Percentiles rank a stretch among this genome's conserved stretches.
Evolutionary conservation across 345 rosid species (phyloP).

Genomic region (Lagerstroemia speciosa): DNA sequence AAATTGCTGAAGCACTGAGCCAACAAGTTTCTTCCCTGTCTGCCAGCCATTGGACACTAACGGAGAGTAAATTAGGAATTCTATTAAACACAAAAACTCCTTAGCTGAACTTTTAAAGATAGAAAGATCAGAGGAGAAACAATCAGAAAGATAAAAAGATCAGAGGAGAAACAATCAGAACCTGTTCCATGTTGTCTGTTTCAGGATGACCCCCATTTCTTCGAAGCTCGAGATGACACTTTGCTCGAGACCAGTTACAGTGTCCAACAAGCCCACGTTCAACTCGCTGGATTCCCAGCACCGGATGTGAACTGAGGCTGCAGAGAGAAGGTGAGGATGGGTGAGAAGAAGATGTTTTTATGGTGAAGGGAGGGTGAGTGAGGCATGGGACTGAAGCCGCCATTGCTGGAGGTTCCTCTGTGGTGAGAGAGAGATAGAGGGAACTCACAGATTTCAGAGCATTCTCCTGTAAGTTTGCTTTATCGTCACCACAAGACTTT

Average conservation of each 20-base stretch:
- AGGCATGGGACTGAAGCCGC: not conserved
- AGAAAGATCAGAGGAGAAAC: too few relatives aligned
- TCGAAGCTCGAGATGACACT: not conserved
- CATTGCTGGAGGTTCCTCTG: not conserved
- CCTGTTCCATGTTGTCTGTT: not conserved
- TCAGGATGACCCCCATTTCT: not conserved
- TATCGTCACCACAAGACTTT: not conserved
- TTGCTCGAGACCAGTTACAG: not conserved
- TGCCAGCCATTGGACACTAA: too few relatives aligned
- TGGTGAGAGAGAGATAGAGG: not conserved
- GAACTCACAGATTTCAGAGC: not conserved
- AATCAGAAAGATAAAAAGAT: not conserved
- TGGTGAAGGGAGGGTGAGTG: slow-evolving; percentile 3
- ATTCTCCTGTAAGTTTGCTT: not conserved
- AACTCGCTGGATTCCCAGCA: not conserved
- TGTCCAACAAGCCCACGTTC: not conserved
- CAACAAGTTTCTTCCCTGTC: not conserved
- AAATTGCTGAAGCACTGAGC: slow-evolving; percentile 3
- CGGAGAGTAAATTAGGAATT: too few relatives aligned
- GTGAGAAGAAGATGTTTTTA: not conserved
- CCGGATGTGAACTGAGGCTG: not conserved
- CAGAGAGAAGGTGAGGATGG: not conserved
- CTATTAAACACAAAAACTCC: not conserved
- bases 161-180: not conserved
- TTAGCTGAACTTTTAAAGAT: not conserved